These are phyloP conservation scores for Phytophthora ohioensis DNA, from an alignment of 352 stramenopile species.

Conservation along the genomic window DNA sequence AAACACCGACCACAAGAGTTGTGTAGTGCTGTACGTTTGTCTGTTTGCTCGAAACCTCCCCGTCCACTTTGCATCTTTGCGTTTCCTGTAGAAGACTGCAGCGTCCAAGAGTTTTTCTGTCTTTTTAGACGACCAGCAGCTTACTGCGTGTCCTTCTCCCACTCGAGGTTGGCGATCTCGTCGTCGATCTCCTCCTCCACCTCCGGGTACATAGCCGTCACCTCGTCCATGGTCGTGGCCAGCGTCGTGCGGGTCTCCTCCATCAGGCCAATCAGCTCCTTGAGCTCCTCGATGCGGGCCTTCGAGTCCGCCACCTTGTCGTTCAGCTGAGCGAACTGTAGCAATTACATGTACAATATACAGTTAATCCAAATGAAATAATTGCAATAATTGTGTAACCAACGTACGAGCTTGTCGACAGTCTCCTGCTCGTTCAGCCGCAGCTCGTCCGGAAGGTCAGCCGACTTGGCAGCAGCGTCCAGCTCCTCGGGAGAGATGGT, in stretches of 20 bases:
- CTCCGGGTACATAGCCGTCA: constrained; percentile 88
- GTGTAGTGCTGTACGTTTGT: constrained; percentile 9
- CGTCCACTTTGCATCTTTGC: constrained; percentile 22
- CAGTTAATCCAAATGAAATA: neutral
- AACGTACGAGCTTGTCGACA: constrained; percentile 72
- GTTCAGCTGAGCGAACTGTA: constrained; percentile 76
- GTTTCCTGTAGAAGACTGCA: constrained; percentile 13
- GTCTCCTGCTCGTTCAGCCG: constrained; percentile 85
- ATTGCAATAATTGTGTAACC: constrained; percentile 4
- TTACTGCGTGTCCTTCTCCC: constrained; percentile 92
- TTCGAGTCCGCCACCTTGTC: constrained; percentile 88
- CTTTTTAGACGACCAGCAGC: neutral
- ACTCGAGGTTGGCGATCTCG: constrained; percentile 91
- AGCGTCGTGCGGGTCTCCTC: constrained; percentile 87
- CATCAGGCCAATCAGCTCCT: constrained; percentile 85
- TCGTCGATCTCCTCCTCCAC: constrained; percentile 88
- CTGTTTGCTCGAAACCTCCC: constrained; percentile 11
- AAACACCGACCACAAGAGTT: constrained; percentile 10
- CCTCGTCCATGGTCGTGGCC: constrained; percentile 87
- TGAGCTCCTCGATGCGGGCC: constrained; percentile 86
- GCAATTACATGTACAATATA: constrained; percentile 8
- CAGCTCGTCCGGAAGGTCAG: constrained; percentile 58
- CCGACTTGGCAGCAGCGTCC: constrained; percentile 57
- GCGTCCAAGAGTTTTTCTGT: constrained; percentile 16
- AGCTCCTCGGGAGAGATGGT: constrained; percentile 80